These are phyloP conservation scores for Wallacemonas sp. DNA, from an alignment of 208 protist genomes.

Conservation along the genomic window DNA sequence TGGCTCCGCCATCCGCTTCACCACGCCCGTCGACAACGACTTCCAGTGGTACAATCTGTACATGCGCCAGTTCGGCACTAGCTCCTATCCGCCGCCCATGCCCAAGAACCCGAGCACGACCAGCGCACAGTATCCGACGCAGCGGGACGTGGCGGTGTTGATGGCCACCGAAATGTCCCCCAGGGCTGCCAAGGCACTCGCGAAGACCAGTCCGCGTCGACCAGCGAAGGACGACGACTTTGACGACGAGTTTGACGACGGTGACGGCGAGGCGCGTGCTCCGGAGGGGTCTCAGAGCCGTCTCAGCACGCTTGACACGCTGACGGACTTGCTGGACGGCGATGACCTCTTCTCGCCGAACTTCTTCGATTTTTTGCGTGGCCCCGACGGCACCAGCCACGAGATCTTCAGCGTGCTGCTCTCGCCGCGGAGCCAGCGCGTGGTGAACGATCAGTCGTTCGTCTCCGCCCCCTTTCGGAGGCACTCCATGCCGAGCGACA, in stretches of 20 bases:
- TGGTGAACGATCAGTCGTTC: slow-evolving; percentile 2
- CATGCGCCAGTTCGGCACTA: slow-evolving; percentile 62
- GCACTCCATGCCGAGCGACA: slow-evolving; percentile 6
- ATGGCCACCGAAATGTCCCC: slow-evolving; percentile 6
- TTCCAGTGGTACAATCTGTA: slow-evolving; percentile 90
- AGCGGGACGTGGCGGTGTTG: slow-evolving; percentile 24
- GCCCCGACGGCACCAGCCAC: background rate
- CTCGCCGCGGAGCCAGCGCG: slow-evolving; percentile 1
- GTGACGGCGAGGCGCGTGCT: slow-evolving; percentile 12
- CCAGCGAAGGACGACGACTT: slow-evolving; percentile 9
- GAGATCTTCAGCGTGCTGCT: slow-evolving; percentile 15
- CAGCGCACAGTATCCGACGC: slow-evolving; percentile 26
- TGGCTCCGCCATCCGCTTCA: slow-evolving; percentile 20
- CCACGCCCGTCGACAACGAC: slow-evolving; percentile 59
- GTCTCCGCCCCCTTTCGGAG: background rate
- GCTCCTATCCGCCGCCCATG: slow-evolving; percentile 78
- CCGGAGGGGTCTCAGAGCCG: background rate
- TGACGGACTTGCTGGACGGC: slow-evolving; percentile 37
- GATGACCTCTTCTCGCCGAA: slow-evolving; percentile 58
- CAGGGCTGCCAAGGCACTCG: slow-evolving; percentile 8
- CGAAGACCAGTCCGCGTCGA: background rate
- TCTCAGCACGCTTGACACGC: slow-evolving; percentile 5
- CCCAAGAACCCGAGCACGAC: slow-evolving; percentile 63
- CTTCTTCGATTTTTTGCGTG: slow-evolving; percentile 61
- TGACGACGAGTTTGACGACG: slow-evolving; percentile 11